Evolutionary conservation across 2,329 filamentous ascomycete genomes (phyloP).

Genomic region (Diplodia corticola): DNA sequence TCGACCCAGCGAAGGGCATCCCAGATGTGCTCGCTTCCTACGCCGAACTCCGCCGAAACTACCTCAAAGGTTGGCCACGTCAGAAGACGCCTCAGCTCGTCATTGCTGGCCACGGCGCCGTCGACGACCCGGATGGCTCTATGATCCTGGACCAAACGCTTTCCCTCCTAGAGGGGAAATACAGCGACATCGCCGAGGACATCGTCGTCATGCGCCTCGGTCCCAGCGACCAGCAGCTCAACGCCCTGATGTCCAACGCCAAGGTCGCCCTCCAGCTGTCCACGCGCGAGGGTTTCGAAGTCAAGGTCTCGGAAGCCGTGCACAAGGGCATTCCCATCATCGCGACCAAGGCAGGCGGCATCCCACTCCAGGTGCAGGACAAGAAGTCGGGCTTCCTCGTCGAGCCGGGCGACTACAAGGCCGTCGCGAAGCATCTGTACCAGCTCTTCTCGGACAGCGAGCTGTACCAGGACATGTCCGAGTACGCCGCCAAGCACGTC

Average conservation of each 20-base stretch:
- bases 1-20: conserved; percentile 82
- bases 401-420: conserved; percentile 66
- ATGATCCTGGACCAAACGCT: conserved; percentile 72
- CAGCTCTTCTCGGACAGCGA: conserved; percentile 65
- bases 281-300: conserved; percentile 79
- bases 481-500: conserved; percentile 64
- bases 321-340: conserved; percentile 80
- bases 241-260: conserved; percentile 71
- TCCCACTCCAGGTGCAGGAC: conserved; percentile 74
- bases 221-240: conserved; percentile 77
- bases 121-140: conserved; percentile 77
- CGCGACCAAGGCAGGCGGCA: conserved; percentile 73
- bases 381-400: conserved; percentile 73
- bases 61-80: conserved; percentile 53
- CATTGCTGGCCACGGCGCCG: conserved; percentile 74
- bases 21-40: conserved; percentile 75
- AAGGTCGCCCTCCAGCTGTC: conserved; percentile 76
- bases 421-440: conserved; percentile 67
- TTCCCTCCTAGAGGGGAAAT: conserved; percentile 62
- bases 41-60: conserved; percentile 66
- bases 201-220: conserved; percentile 76
- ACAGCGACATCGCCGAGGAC: conserved; percentile 51
- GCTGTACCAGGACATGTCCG: conserved; percentile 67
- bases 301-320: conserved; percentile 81
- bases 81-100: conserved; percentile 68